phyloP scores from a whole-genome alignment of 2,329 filamentous ascomycete genomes.

The Beauveria asiatica region DNA sequence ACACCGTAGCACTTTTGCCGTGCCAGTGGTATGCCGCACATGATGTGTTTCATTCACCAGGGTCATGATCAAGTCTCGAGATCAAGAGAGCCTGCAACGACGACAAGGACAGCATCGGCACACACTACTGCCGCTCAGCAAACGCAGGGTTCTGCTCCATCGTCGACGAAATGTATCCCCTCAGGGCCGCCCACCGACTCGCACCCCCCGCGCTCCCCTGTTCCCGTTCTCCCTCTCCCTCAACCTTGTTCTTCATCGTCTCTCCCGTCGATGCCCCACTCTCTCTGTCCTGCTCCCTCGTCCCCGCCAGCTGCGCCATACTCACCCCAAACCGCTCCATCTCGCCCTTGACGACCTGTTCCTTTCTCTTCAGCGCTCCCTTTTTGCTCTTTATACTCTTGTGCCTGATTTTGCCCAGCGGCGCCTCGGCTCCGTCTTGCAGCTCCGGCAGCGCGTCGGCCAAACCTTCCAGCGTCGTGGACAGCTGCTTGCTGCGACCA shows the following conservation, averaged over 20 bases:
- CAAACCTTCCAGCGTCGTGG: conserved; percentile 64
- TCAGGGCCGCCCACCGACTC: conserved; percentile 70
- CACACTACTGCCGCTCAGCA: conserved; percentile 4
- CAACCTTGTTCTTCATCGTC: not conserved
- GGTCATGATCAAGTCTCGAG: too few relatives aligned
- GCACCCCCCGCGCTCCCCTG: conserved; percentile 18
- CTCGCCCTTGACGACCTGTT: conserved; percentile 70
- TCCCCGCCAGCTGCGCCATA: conserved; percentile 61
- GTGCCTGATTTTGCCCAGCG: conserved; percentile 56
- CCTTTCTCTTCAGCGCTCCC: conserved; percentile 76
- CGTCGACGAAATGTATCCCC: conserved; percentile 75
- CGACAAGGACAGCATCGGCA: too few relatives aligned
- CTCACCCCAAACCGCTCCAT: conserved; percentile 77
- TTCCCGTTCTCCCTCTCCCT: not conserved
- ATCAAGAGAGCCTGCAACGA: too few relatives aligned
- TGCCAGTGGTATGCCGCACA: too few relatives aligned
- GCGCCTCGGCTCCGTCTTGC: conserved; percentile 33
- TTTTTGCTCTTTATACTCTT: conserved; percentile 66
- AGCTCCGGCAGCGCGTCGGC: conserved; percentile 71
- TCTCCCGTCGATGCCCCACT: not conserved
- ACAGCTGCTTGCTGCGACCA: conserved; percentile 69
- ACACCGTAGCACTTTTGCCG: not conserved
- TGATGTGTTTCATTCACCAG: too few relatives aligned
- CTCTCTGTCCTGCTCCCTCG: conserved; percentile 18
- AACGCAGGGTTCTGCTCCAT: conserved; percentile 87